A percentile compares a stretch with the other conserved stretches of the same genome.
These are phyloP conservation scores for Schizosaccharomyces versatilis DNA, from an alignment of 1,139 yeast genomes.

Conservation along the genomic window DNA sequence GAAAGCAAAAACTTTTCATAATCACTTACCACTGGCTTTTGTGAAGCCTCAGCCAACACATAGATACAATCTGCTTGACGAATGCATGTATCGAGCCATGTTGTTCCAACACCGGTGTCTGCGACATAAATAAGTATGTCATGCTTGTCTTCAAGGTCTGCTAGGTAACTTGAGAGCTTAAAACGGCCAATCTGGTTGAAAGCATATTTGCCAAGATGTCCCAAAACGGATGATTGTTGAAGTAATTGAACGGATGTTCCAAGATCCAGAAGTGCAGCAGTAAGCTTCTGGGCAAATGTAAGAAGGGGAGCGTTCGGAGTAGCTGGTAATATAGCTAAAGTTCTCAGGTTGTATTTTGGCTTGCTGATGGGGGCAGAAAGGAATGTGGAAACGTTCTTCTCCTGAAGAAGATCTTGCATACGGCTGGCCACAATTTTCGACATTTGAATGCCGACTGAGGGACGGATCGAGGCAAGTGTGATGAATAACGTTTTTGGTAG, in stretches of 20 bases:
- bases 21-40: conserved; percentile 58
- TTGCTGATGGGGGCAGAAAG: conserved; percentile 2
- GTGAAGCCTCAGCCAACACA: conserved; percentile 27
- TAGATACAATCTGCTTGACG: conserved; percentile 84
- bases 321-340: conserved; percentile 67
- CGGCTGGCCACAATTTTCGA: conserved; percentile 70
- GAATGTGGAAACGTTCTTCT: conserved; percentile 8
- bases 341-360: conserved; percentile 28
- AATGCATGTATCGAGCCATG: conserved; percentile 84
- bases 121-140: conserved; percentile 75
- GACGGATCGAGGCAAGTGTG: conserved; percentile 59
- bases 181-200: conserved; percentile 71
- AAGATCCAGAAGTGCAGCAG: conserved; percentile 35
- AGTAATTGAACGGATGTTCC: conserved; percentile 39
- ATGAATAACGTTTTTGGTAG: conserved; percentile 81
- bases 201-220: conserved; percentile 75
- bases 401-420: conserved; percentile 21
- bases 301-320: conserved; percentile 59
- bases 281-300: conserved; percentile 58
- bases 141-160: conserved; percentile 73
- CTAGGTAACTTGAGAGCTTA: conserved; percentile 70
- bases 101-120: conserved; percentile 60
- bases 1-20: conserved; percentile 58
- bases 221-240: conserved; percentile 60
- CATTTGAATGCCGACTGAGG: conserved; percentile 75